Conservation (phyloP, 805 yeast genomes). For the Saccharomycopsis fibuligera region DNA sequence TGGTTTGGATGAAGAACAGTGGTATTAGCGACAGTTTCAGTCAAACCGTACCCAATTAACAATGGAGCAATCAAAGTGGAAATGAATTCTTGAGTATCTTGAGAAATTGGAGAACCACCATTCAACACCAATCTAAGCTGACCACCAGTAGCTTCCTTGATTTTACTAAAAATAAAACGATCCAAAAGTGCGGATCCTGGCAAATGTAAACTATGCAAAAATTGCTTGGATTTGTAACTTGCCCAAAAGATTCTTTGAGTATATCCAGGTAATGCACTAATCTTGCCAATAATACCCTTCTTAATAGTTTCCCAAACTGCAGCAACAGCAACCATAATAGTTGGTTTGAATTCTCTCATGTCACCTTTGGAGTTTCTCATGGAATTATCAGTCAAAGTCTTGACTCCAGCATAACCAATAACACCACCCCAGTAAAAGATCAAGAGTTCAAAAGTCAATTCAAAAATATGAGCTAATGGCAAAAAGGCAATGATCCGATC, state of each 20-base stretch:
- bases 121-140: constrained; percentile 62
- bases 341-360: constrained; percentile 79
- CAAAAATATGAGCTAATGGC: constrained; percentile 96
- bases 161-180: constrained; percentile 70
- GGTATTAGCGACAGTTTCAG: constrained; percentile 92
- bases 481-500: constrained; percentile 84
- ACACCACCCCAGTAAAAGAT: constrained; percentile 84
- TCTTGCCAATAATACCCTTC: constrained; percentile 81
- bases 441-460: constrained; percentile 77
- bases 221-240: constrained; percentile 69
- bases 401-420: constrained; percentile 87
- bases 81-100: constrained; percentile 76
- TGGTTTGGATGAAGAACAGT: constrained; percentile 57
- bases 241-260: constrained; percentile 85
- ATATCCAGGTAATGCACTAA: constrained; percentile 55
- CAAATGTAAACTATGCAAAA: constrained; percentile 54
- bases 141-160: constrained; percentile 95
- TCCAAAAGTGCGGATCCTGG: constrained; percentile 75
- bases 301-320: constrained; percentile 96
- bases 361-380: constrained; percentile 85
- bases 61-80: constrained; percentile 72
- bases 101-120: constrained; percentile 90
- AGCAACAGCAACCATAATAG: constrained; percentile 96
- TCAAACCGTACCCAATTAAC: constrained; percentile 92
- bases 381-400: constrained; percentile 79